Evolutionary conservation across 257 asterid genomes (phyloP).

Genomic region (Scutellaria baicalensis): DNA sequence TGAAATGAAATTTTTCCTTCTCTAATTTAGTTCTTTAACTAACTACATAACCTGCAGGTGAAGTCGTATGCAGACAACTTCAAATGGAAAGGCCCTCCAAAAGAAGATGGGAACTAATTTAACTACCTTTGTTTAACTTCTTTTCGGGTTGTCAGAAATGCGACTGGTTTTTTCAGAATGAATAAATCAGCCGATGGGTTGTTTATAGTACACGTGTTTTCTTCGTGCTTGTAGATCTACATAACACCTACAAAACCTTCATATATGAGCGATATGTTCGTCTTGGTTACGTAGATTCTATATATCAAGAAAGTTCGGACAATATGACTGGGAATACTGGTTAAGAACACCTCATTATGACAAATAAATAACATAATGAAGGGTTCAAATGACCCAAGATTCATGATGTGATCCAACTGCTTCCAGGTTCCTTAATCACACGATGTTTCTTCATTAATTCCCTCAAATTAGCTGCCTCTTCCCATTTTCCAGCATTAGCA

Average conservation of each 20-base stretch:
- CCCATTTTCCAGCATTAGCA: slow-evolving; percentile 80
- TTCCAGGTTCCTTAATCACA: slow-evolving; percentile 66
- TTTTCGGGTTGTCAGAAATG: not conserved
- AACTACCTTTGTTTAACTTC: not conserved
- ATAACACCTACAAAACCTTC: too few species aligned
- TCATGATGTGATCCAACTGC: slow-evolving; percentile 58
- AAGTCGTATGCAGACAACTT: slow-evolving; percentile 93
- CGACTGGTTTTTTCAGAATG: not conserved
- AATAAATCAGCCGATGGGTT: too few species aligned
- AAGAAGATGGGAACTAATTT: slow-evolving; percentile 28
- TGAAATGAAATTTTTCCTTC: not conserved
- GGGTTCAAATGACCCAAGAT: not conserved
- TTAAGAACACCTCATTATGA: too few species aligned
- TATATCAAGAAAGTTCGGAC: too few species aligned
- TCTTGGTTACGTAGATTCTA: too few species aligned
- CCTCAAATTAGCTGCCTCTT: slow-evolving; percentile 66
- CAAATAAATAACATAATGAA: too few species aligned
- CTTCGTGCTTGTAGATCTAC: too few species aligned
- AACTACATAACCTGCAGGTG: slow-evolving; percentile 33
- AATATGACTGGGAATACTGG: too few species aligned
- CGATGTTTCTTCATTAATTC: slow-evolving; percentile 50
- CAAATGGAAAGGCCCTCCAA: slow-evolving; percentile 95
- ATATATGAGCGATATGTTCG: too few species aligned
- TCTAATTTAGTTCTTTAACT: not conserved
- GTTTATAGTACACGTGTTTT: too few species aligned